Evolutionary conservation across 768 basidiomycete species (phyloP), one percentile per base, ranked within the genome.

Genomic region (Chalciporus pseudorubinellus): DNA sequence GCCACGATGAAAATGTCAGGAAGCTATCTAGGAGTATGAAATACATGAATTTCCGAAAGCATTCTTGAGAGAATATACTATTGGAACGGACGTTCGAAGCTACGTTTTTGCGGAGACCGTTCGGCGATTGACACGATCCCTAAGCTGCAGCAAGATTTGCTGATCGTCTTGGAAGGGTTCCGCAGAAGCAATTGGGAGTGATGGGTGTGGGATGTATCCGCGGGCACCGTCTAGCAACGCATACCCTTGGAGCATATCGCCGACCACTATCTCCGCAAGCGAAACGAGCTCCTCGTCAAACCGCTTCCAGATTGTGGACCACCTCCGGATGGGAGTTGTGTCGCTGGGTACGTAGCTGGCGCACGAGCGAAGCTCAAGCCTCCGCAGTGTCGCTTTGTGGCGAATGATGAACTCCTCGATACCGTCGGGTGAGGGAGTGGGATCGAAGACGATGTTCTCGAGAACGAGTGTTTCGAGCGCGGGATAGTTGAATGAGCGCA

Each of bases 381-480:
- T 58, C 4, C 58, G 62, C 5, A 68, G 34, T 22, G 46, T 54
- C 21, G 40, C 46, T 44, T 70, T 70, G 57, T 68, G 68, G 13
- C 68, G 62, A 19, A 68, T 2, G n/a, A 68, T 50, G 24, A 68
- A 70, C 3, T 66, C 66, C 12, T 68, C 67, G 2, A 70, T 50
- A 11, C 64, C 66, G 29, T 62, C 57, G 1, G 22, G 18, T 26
- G 57, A 57, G 12, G 55, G 47, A 1, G 51, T 53, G 16, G 48
- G 57, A 46, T 68, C 68, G 18, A 70, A 66, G 24, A 68, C 41
- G 4, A 66, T 64, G 12, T 64, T 68, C 43, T 70, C 66, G 3
- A 68, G 57, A 2, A 66, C 53, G 19, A 68, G 59, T 0, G 60
- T 53, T 45, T 64, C 52, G 28, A 68, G 68, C 0, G 64, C 46